Conservation (phyloP, 306 rosid species). For the Malus sieversii region DNA sequence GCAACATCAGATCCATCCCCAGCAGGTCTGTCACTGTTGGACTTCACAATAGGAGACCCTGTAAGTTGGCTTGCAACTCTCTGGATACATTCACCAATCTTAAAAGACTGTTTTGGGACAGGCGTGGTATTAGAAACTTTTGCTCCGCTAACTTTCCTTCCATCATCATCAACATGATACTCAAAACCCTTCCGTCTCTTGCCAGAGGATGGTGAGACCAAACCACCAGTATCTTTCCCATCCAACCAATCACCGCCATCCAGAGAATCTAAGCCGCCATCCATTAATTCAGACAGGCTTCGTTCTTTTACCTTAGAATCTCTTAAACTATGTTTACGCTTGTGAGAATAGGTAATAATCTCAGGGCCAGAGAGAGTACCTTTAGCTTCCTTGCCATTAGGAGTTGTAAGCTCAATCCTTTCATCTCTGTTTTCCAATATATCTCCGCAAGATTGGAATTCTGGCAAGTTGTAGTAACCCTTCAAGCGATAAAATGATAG, state of each 20-base stretch:
- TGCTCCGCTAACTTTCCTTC: slow-evolving; percentile 47
- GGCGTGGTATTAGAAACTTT: slow-evolving; percentile 40
- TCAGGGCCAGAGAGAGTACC: slow-evolving; percentile 28
- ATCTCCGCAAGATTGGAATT: slow-evolving; percentile 56
- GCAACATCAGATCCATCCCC: slow-evolving; percentile 36
- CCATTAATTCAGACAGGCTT: slow-evolving; percentile 71
- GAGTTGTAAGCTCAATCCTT: slow-evolving; percentile 21
- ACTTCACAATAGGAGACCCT: slow-evolving; percentile 49
- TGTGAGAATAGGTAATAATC: slow-evolving; percentile 39
- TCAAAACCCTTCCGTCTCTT: slow-evolving; percentile 54
- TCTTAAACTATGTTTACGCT: slow-evolving; percentile 66
- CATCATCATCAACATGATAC: slow-evolving; percentile 46
- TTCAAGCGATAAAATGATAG: slow-evolving; percentile 57
- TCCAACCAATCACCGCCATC: slow-evolving; percentile 46
- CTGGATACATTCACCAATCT: slow-evolving; percentile 84
- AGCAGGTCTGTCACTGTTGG: slow-evolving; percentile 41
- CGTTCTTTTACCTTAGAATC: slow-evolving; percentile 62
- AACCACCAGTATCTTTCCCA: slow-evolving; percentile 25
- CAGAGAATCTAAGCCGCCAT: slow-evolving; percentile 33
- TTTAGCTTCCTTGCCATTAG: slow-evolving; percentile 34
- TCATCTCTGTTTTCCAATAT: slow-evolving; percentile 40
- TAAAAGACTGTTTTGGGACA: slow-evolving; percentile 55
- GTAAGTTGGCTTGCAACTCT: slow-evolving; percentile 91
- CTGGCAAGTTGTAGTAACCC: slow-evolving; percentile 72
- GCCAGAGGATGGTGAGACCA: slow-evolving; percentile 31